These are phyloP conservation scores for Debaryomyces prosopidis DNA, from an alignment of 805 yeast genomes.

Conservation along the genomic window DNA sequence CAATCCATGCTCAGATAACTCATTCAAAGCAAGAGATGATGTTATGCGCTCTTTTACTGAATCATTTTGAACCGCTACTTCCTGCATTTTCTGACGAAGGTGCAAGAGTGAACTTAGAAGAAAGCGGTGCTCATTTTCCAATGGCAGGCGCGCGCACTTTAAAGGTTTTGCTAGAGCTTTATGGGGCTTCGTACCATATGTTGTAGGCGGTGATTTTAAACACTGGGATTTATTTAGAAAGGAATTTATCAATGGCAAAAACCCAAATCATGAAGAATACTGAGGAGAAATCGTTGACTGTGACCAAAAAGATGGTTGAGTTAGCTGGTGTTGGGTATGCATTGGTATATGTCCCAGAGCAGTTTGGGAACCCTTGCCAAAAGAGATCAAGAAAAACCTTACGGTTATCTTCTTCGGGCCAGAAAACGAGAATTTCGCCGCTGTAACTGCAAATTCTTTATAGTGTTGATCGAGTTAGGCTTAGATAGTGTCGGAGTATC, in stretches of 20 bases:
- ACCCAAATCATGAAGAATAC: constrained; percentile 24
- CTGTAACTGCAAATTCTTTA: constrained; percentile 28
- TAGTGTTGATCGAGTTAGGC: constrained; percentile 25
- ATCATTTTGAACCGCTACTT: constrained; percentile 10
- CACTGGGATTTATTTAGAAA: constrained; percentile 20
- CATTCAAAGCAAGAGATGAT: constrained; percentile 6
- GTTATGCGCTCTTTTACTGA: constrained; percentile 6
- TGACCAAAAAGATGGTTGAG: constrained; percentile 26
- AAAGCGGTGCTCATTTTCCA: constrained; percentile 22
- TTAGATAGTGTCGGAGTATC: constrained; percentile 19
- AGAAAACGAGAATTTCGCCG: constrained; percentile 14
- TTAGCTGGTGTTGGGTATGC: constrained; percentile 29
- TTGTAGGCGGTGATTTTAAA: constrained; percentile 18
- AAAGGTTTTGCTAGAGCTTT: constrained; percentile 29
- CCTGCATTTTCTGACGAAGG: constrained; percentile 9
- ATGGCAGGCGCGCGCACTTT: constrained; percentile 19
- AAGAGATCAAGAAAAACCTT: constrained; percentile 15
- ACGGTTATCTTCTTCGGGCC: constrained; percentile 14
- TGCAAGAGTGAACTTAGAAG: constrained; percentile 17
- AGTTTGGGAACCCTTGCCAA: constrained; percentile 25
- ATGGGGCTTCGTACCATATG: constrained; percentile 29
- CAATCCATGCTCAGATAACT: constrained; percentile 4
- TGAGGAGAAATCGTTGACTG: constrained; percentile 23
- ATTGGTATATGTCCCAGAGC: constrained; percentile 19
- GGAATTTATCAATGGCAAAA: constrained; percentile 25